A percentile compares a stretch with the other conserved stretches of the same genome.
phyloP scores from a whole-genome alignment of 257 asterid genomes.

The Solanum piurae region DNA sequence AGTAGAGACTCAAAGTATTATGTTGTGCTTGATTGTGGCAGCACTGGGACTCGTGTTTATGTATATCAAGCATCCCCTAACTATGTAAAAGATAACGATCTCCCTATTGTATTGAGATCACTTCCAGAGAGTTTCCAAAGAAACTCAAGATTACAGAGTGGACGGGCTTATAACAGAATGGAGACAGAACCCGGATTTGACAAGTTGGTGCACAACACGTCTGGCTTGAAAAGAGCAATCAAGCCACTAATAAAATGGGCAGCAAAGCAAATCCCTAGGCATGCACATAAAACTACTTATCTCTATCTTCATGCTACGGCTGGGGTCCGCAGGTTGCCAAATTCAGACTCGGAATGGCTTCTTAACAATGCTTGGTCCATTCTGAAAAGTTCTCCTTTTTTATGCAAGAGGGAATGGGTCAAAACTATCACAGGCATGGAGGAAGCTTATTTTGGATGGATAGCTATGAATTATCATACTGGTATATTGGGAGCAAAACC shows the following conservation, averaged over 20 bases:
- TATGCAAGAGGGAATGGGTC: slow-evolving; percentile 90
- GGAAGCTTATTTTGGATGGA: slow-evolving; percentile 97
- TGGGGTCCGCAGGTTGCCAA: slow-evolving; percentile 87
- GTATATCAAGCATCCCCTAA: slow-evolving; percentile 68
- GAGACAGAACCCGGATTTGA: slow-evolving; percentile 98
- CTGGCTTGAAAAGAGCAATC: slow-evolving; percentile 58
- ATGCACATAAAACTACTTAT: slow-evolving; percentile 65
- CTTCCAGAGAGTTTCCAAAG: slow-evolving; percentile 65
- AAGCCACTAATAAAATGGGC: slow-evolving; percentile 90
- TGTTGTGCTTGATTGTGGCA: slow-evolving; percentile 93
- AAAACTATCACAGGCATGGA: slow-evolving; percentile 79
- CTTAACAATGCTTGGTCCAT: slow-evolving; percentile 77
- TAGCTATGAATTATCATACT: slow-evolving; percentile 76
- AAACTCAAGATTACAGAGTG: slow-evolving; percentile 43
- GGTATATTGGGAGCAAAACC: slow-evolving; percentile 65
- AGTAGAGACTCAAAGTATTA: slow-evolving; percentile 52
- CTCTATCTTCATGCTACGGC: slow-evolving; percentile 94
- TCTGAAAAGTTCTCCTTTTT: slow-evolving; percentile 54
- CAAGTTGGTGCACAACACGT: slow-evolving; percentile 66
- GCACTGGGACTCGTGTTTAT: slow-evolving; percentile 96
- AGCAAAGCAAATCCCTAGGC: slow-evolving; percentile 73
- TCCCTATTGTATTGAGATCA: slow-evolving; percentile 63
- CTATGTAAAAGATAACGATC: slow-evolving; percentile 38
- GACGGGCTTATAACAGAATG: slow-evolving; percentile 95
- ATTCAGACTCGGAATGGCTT: slow-evolving; percentile 89